Evolutionary conservation across 257 asterid species (phyloP).

Genomic region (Misopates orontium): DNA sequence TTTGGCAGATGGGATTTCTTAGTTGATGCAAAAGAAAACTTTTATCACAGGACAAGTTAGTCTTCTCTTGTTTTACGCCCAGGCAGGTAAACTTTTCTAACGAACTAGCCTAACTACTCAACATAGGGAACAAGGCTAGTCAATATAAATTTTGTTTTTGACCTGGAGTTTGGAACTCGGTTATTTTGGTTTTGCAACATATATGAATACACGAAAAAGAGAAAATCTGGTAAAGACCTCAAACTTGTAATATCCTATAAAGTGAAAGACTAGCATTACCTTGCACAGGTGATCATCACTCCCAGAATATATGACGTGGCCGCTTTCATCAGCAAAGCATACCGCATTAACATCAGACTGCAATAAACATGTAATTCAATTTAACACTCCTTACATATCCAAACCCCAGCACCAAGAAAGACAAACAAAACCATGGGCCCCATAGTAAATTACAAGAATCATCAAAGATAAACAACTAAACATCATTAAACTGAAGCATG

Average conservation of each 20-base stretch:
- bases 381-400: conserved; percentile 12
- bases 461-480: too few relatives aligned
- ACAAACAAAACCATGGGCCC: not conserved
- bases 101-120: too few relatives aligned
- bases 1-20: too few relatives aligned
- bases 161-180: not conserved
- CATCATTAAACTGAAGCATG: too few relatives aligned
- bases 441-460: too few relatives aligned
- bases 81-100: too few relatives aligned
- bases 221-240: not conserved
- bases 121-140: not conserved
- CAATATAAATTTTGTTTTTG: not conserved
- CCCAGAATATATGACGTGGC: conserved; percentile 90
- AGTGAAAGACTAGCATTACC: conserved; percentile 41
- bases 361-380: conserved; percentile 30
- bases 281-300: conserved; percentile 94
- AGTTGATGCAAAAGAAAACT: too few relatives aligned
- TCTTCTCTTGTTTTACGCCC: too few relatives aligned
- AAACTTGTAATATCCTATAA: not conserved
- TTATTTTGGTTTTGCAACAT: not conserved
- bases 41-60: too few relatives aligned
- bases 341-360: conserved; percentile 98
- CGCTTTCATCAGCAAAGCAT: conserved; percentile 95
- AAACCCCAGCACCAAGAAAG: not conserved
- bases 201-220: not conserved